These are phyloP conservation scores for Syzygium grande DNA, from an alignment of 345 rosid genomes.

Conservation along the genomic window DNA sequence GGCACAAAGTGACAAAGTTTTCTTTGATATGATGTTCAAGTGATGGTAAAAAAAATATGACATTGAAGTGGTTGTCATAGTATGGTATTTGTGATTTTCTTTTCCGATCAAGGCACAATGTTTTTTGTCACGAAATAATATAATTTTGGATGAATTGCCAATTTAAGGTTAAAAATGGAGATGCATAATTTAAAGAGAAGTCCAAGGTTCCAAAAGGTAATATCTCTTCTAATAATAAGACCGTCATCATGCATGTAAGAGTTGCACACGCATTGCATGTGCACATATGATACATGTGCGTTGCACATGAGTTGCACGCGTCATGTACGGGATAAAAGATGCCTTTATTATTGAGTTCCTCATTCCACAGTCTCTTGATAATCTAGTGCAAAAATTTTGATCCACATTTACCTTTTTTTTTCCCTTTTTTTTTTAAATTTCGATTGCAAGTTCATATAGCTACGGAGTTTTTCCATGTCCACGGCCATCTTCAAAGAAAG, in stretches of 20 bases:
- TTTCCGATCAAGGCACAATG: no score
- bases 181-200: neutral
- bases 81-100: no score
- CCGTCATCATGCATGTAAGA: no score
- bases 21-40: no score
- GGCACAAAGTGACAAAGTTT: no score
- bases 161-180: neutral
- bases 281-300: no score
- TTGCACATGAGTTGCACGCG: neutral
- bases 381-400: neutral
- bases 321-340: neutral
- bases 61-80: no score
- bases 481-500: neutral
- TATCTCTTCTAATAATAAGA: no score
- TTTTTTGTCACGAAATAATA: no score
- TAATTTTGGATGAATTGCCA: neutral
- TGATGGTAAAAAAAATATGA: no score
- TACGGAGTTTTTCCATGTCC: neutral
- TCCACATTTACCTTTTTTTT: neutral
- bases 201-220: neutral
- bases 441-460: neutral
- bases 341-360: neutral
- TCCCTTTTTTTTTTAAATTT: neutral
- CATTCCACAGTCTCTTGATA: neutral
- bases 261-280: no score